These are phyloP conservation scores for Perkinsus marinus DNA, from an alignment of 169 alveolate species.

Conservation along the genomic window DNA sequence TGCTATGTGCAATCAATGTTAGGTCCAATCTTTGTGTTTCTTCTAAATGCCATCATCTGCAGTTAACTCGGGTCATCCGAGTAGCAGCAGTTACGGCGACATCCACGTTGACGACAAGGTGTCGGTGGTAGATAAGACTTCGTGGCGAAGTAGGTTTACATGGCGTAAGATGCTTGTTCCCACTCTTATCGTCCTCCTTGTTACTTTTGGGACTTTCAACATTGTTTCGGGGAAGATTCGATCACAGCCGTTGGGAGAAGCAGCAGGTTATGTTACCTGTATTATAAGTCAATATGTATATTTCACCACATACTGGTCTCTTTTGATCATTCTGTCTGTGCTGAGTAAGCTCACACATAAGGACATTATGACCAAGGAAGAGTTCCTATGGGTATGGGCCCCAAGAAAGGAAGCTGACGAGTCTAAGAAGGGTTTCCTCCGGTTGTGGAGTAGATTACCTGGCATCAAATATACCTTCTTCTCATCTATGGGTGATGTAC, in stretches of 20 bases:
- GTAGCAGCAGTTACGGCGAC: neutral
- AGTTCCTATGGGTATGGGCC: neutral
- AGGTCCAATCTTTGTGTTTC: too few relatives aligned
- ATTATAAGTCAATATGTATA: neutral
- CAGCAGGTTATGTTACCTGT: neutral
- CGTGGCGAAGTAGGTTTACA: neutral
- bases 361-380: neutral
- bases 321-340: neutral
- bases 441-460: neutral
- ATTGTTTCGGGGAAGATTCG: neutral
- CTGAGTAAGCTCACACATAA: neutral
- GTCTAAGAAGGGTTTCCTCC: neutral
- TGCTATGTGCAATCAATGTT: too few relatives aligned
- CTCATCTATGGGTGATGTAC: neutral
- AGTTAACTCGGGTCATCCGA: neutral
- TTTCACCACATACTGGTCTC: neutral
- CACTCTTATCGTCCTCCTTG: neutral
- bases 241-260: neutral
- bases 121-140: neutral
- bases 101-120: neutral
- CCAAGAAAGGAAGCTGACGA: neutral
- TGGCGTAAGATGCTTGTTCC: neutral
- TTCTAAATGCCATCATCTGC: neutral
- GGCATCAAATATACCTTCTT: neutral
- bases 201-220: neutral